Evolutionary conservation across 169 alveolate species (phyloP).

Genomic region (Eimeria tenella): DNA sequence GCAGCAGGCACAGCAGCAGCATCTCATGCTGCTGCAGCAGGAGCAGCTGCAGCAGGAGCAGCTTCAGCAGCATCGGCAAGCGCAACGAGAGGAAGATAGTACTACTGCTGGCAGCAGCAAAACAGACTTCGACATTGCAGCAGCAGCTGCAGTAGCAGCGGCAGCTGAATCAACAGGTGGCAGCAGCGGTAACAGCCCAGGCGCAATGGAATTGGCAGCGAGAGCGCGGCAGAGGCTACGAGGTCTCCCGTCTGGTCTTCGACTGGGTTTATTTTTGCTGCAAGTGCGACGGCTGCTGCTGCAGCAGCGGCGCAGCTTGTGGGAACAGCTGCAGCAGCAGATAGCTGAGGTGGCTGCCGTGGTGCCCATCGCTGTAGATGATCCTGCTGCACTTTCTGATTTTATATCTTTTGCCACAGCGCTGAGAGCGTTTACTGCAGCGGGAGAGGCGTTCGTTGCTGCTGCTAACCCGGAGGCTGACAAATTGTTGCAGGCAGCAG

Average conservation of each 20-base stretch:
- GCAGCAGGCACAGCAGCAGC: background rate
- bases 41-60: background rate
- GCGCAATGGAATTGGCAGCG: background rate
- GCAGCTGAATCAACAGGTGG: background rate
- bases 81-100: too few species aligned
- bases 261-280: constrained; percentile 35
- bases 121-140: background rate
- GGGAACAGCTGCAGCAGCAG: constrained; percentile 36
- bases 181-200: background rate
- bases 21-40: background rate
- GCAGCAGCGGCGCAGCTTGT: constrained; percentile 17
- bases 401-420: constrained; percentile 1
- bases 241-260: constrained; percentile 30
- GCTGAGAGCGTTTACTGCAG: background rate
- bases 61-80: background rate
- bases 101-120: too few species aligned
- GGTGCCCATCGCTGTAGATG: background rate
- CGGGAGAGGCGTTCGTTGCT: constrained; percentile 20
- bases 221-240: constrained; percentile 3
- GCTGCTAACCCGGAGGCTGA: constrained; percentile 3
- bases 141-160: background rate
- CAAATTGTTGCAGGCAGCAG: background rate
- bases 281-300: constrained; percentile 37
- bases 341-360: background rate
- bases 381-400: constrained; percentile 14